Evolutionary conservation across 345 rosid species (phyloP).

Genomic region (Eucalyptus marginata): DNA sequence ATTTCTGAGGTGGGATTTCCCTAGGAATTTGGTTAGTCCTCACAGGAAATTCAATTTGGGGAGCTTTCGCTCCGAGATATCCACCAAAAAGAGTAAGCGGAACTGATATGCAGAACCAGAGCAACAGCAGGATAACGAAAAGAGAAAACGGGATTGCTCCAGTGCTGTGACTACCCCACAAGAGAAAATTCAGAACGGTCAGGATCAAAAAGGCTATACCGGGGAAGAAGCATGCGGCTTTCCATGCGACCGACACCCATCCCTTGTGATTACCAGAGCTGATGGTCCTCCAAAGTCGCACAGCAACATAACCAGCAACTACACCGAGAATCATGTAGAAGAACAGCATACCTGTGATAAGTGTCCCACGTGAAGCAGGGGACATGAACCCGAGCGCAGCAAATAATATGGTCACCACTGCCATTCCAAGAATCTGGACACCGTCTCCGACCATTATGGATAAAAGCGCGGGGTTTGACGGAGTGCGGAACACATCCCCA

Average conservation of each 20-base stretch:
- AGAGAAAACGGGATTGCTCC: conserved; percentile 14
- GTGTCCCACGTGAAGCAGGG: conserved; percentile 12
- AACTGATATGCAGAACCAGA: conserved; percentile 17
- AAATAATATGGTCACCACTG: conserved; percentile 7
- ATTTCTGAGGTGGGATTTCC: conserved; percentile 12
- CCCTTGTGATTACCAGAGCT: conserved; percentile 6
- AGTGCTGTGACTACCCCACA: conserved; percentile 13
- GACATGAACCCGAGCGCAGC: conserved; percentile 9
- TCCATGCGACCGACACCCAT: conserved; percentile 11
- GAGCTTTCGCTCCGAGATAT: conserved; percentile 12
- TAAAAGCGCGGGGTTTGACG: background rate
- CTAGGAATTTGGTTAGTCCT: conserved; percentile 11
- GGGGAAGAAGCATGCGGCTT: conserved; percentile 8
- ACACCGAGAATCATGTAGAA: conserved; percentile 13
- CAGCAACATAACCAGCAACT: conserved; percentile 9
- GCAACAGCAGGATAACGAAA: conserved; percentile 4
- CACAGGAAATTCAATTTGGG: conserved; percentile 8
- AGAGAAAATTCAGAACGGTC: conserved; percentile 4
- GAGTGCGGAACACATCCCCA: conserved; percentile 14
- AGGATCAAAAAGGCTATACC: conserved; percentile 9
- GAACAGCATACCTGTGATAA: conserved; percentile 14
- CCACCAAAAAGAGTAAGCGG: conserved; percentile 15
- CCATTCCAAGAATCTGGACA: conserved; percentile 14
- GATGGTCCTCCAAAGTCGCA: conserved; percentile 10
- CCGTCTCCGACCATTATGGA: conserved; percentile 12